Evolutionary conservation across 2,329 filamentous ascomycete species (phyloP).

Genomic region (Fusarium subtropicale): DNA sequence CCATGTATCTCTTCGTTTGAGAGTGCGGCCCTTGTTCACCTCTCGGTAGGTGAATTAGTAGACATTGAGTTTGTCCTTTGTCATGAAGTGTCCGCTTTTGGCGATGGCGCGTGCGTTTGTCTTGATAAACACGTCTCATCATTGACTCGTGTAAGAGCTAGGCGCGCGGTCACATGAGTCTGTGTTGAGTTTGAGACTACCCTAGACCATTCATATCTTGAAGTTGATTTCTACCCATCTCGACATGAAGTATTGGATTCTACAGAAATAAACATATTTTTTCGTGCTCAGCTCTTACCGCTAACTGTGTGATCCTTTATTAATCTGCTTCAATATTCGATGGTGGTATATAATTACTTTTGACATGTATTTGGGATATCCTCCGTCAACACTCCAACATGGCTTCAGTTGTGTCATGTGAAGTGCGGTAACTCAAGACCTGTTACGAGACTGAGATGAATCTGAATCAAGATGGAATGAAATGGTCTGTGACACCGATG

Average conservation of each 20-base stretch:
- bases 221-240: neutral
- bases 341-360: neutral
- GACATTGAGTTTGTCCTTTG: conserved; percentile 23
- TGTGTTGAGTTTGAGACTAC: neutral
- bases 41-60: neutral
- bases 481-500: conserved; percentile 22
- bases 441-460: neutral
- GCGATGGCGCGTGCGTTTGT: conserved; percentile 39
- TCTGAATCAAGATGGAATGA: neutral
- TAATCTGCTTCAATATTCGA: neutral
- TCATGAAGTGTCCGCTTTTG: conserved; percentile 31
- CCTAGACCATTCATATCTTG: neutral
- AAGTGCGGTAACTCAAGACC: neutral
- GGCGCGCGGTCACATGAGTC: conserved; percentile 48
- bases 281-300: too few relatives aligned
- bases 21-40: neutral
- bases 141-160: conserved; percentile 28
- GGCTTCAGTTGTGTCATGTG: neutral
- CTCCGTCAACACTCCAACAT: neutral
- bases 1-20: neutral
- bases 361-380: too few relatives aligned
- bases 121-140: conserved; percentile 28
- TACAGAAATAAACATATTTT: neutral
- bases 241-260: neutral
- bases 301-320: neutral